These are phyloP conservation scores for Geranium rotundifolium DNA, from an alignment of 345 rosid species.

Conservation along the genomic window DNA sequence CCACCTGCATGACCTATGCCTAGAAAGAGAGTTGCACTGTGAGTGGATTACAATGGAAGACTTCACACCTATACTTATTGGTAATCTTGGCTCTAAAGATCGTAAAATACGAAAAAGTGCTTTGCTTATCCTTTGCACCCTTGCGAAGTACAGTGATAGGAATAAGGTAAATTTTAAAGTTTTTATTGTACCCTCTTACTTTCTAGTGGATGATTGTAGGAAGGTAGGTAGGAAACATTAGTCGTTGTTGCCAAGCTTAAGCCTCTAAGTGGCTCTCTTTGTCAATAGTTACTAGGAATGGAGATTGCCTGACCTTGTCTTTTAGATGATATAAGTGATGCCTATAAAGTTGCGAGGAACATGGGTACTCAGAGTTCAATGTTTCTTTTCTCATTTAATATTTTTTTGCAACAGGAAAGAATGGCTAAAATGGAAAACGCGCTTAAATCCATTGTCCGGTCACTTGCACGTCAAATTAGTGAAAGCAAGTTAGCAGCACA, in stretches of 20 bases:
- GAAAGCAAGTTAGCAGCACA: slow-evolving; percentile 51
- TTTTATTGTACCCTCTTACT: not conserved
- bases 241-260: no score
- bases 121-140: slow-evolving; percentile 33
- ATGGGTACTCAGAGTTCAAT: not conserved
- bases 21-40: slow-evolving; percentile 40
- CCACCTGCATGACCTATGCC: slow-evolving; percentile 42
- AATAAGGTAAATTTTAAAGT: slow-evolving; percentile 36
- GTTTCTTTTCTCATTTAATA: no score
- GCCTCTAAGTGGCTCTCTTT: not conserved
- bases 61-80: slow-evolving; percentile 36
- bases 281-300: not conserved
- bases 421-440: slow-evolving; percentile 30
- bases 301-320: not conserved
- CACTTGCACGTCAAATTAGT: slow-evolving; percentile 41
- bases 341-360: not conserved
- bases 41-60: slow-evolving; percentile 61
- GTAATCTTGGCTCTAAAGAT: slow-evolving; percentile 32
- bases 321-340: not conserved
- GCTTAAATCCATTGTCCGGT: slow-evolving; percentile 41
- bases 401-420: slow-evolving; percentile 33
- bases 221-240: no score
- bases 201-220: not conserved
- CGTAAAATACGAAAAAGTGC: slow-evolving; percentile 29
- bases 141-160: slow-evolving; percentile 38